phyloP scores from a whole-genome alignment of 2,329 filamentous ascomycete genomes.

The Colletotrichum karsti region DNA sequence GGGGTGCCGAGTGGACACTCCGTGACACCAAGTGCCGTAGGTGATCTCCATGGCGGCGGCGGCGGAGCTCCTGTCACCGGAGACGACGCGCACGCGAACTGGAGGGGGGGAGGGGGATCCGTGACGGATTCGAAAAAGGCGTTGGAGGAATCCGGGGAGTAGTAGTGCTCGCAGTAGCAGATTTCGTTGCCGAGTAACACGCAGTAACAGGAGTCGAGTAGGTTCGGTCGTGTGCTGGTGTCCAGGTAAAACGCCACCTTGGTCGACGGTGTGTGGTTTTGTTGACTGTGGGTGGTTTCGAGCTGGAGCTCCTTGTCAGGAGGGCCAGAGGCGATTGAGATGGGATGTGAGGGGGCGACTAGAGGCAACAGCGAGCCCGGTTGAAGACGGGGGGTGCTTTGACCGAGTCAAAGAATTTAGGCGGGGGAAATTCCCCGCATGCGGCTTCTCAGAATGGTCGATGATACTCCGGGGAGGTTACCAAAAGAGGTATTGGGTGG shows the following conservation, averaged over 20 bases:
- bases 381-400: slow-evolving; percentile 30
- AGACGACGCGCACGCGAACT: background rate
- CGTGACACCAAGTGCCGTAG: slow-evolving; percentile 32
- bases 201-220: slow-evolving; percentile 30
- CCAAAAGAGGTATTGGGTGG: slow-evolving; percentile 29
- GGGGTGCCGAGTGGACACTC: slow-evolving; percentile 31
- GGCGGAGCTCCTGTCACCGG: background rate
- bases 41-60: slow-evolving; percentile 28
- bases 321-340: background rate
- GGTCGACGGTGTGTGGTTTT: slow-evolving; percentile 5
- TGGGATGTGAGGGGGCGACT: background rate
- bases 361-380: slow-evolving; percentile 25
- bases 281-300: background rate
- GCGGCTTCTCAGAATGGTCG: slow-evolving; percentile 28
- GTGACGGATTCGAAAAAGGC: slow-evolving; percentile 22
- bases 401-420: slow-evolving; percentile 32
- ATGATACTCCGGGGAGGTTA: slow-evolving; percentile 25
- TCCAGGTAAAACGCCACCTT: slow-evolving; percentile 31
- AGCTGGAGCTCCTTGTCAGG: background rate
- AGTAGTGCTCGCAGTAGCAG: slow-evolving; percentile 28
- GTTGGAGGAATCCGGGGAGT: slow-evolving; percentile 12
- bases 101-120: slow-evolving; percentile 15
- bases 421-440: slow-evolving; percentile 33
- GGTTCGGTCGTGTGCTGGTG: slow-evolving; percentile 27
- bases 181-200: slow-evolving; percentile 27